Evolutionary conservation across 78 protist genomes (phyloP), one percentile per base, ranked within the genome.

Genomic region (Speleostelium caveatum): DNA sequence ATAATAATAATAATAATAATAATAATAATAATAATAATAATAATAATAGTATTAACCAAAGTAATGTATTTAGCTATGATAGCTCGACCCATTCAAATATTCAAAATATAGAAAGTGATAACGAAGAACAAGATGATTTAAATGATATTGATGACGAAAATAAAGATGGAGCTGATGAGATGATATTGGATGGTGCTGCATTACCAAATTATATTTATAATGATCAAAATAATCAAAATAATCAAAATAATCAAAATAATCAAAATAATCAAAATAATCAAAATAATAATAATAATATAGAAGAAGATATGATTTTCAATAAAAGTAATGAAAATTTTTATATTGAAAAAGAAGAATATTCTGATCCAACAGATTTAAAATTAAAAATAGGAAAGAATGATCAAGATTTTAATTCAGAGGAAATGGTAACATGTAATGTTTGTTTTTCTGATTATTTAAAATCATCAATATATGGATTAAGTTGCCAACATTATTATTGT

Each of bases 401-500:
- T n/a, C n/a, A n/a, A n/a, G n/a, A n/a, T n/a, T n/a, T n/a, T n/a
- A n/a, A 30, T 36, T 19, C 41, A 22, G 55, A 41, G 33, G 53
- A 58, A 60, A 16, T 2, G 3, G 49, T 76, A 17, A 30, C 24
- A 14, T 76, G 86, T 62, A 62, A 45, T 0, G 86, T 76, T 63
- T 76, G 86, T 63, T 32, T 62, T 8, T 28, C 30, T 8, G 86
- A 76, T 14, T 35, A 16, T 8, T 1, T 16, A 30, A 26, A 39
- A 62, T 10, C 51, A 1, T n/a, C 39, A 49, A n/a, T 30, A 3
- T 76, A 49, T 65, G 26, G 36, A 45, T 33, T 73, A 60, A 10
- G 19, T 26, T 76, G 86, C 26, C n/a, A 75, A 1, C 86, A 76
- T 62, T 14, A 26, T 10, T 76, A 76, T 76, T 76, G 86, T 63